Conservation (phyloP, 2,329 filamentous ascomycete genomes). For the Mariannaea sp. region DNA sequence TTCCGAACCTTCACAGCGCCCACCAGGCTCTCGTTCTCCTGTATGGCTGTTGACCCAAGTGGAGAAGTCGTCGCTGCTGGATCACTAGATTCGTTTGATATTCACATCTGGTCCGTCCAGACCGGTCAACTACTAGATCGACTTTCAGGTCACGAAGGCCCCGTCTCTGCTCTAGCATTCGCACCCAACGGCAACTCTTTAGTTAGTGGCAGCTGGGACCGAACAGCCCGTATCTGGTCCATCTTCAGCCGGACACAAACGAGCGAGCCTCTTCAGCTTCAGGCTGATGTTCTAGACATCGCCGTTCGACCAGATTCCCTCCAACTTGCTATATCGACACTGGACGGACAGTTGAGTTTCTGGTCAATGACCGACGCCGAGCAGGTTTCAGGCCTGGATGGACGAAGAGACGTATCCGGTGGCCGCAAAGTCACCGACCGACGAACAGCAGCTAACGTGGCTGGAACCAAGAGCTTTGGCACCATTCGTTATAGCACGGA, state of each 20-base stretch:
- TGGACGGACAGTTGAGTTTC: conserved; percentile 93
- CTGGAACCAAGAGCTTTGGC: conserved; percentile 88
- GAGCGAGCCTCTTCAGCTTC: conserved; percentile 88
- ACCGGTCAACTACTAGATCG: conserved; percentile 93
- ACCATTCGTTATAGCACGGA: conserved; percentile 91
- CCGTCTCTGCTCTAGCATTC: conserved; percentile 86
- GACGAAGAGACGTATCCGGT: conserved; percentile 88
- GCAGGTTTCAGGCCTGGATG: conserved; percentile 85
- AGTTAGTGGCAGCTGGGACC: conserved; percentile 95
- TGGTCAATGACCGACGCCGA: conserved; percentile 90
- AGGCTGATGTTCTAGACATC: conserved; percentile 87
- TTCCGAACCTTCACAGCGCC: conserved; percentile 97
- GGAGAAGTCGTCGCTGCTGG: conserved; percentile 96
- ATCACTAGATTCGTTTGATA: conserved; percentile 93
- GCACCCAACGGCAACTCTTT: conserved; percentile 82
- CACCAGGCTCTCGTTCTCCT: conserved; percentile 88
- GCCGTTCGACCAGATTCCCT: conserved; percentile 88
- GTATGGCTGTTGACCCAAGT: conserved; percentile 93
- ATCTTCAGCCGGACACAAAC: conserved; percentile 94
- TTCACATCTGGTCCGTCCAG: conserved; percentile 98
- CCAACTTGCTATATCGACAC: conserved; percentile 87
- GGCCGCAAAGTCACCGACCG: conserved; percentile 88
- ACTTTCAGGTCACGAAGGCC: conserved; percentile 90
- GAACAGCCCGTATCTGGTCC: conserved; percentile 93
- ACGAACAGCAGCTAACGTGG: conserved; percentile 85